These are phyloP conservation scores for Artemisia annua DNA, from an alignment of 129 eudicot genomes.

Conservation along the genomic window DNA sequence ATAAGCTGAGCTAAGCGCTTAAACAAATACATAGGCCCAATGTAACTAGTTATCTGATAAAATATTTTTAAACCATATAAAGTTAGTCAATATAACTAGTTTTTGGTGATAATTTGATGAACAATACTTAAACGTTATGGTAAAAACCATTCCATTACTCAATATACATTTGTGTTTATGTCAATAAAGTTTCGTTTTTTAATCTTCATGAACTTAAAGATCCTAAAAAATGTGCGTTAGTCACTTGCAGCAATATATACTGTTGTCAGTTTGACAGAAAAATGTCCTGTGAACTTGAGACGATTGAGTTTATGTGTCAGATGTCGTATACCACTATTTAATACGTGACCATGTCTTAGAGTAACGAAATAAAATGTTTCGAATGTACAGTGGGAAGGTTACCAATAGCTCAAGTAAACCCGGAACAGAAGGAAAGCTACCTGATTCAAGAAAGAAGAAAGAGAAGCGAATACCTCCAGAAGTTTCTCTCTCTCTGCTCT, in stretches of 20 bases:
- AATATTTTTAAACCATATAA: no score
- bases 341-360: neutral
- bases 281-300: neutral
- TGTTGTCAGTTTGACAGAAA: no score
- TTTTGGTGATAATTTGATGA: neutral
- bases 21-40: no score
- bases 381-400: slow-evolving; percentile 60
- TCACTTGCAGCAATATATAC: neutral
- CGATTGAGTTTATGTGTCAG: slow-evolving; percentile 2
- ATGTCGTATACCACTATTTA: neutral
- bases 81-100: no score
- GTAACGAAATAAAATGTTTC: neutral
- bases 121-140: neutral
- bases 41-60: no score
- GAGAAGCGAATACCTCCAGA: slow-evolving; percentile 63
- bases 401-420: slow-evolving; percentile 68
- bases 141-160: neutral
- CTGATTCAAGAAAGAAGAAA: slow-evolving; percentile 57
- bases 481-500: slow-evolving; percentile 56
- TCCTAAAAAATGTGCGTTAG: slow-evolving; percentile 1
- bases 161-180: no score
- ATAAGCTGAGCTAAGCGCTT: no score
- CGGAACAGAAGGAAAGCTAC: slow-evolving; percentile 55
- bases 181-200: no score
- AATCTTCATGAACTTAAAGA: neutral